A percentile compares a stretch with the other conserved stretches of the same genome.
Evolutionary conservation across 768 basidiomycete genomes (phyloP).

Genomic region (Psilocybe subaeruginosa): DNA sequence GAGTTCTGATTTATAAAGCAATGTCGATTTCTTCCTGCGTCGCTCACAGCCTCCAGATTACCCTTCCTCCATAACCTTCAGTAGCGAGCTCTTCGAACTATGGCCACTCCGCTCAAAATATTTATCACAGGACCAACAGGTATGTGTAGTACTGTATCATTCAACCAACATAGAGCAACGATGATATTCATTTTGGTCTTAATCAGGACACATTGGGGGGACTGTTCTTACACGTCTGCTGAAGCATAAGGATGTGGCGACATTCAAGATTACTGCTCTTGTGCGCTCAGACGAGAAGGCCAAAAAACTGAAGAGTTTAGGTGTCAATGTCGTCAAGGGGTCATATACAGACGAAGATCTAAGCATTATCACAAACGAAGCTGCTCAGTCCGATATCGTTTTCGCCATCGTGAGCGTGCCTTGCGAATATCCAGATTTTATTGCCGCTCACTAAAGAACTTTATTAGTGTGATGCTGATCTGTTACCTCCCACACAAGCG

Average conservation of each 20-base stretch:
- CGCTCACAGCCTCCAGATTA: not conserved
- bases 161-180: no score
- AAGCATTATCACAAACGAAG: constrained; percentile 36
- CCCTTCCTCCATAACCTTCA: not conserved
- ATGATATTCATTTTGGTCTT: not conserved
- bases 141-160: not conserved
- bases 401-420: constrained; percentile 25
- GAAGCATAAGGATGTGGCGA: constrained; percentile 31
- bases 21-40: not conserved
- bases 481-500: constrained; percentile 42
- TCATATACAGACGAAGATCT: constrained; percentile 43
- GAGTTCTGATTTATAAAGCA: not conserved
- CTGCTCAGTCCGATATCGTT: constrained; percentile 42
- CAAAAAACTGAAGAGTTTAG: constrained; percentile 37
- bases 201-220: constrained; percentile 51
- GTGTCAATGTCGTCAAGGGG: constrained; percentile 39
- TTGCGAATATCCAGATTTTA: not conserved
- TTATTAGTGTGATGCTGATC: constrained; percentile 39
- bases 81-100: not conserved
- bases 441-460: not conserved
- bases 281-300: constrained; percentile 48
- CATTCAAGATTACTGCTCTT: constrained; percentile 44
- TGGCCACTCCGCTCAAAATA: not conserved
- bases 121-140: not conserved
- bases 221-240: constrained; percentile 43